Percentiles rank a stretch among this genome's conserved stretches.
Conservation (phyloP, 163 green algal genomes). For the Trebouxia gelatinosa region DNA sequence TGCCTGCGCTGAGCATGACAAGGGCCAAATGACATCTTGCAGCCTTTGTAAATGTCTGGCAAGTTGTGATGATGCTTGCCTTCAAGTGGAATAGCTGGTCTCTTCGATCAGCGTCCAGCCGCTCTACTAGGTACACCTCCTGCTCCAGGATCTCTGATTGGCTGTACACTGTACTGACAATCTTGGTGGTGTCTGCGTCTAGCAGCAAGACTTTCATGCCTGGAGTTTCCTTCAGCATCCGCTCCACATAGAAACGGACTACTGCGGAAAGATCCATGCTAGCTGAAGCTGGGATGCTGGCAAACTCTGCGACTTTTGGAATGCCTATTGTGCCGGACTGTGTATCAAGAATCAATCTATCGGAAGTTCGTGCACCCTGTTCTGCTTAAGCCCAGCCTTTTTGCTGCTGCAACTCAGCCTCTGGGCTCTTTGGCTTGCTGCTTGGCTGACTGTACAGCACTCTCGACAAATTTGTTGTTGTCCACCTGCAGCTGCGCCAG, state of each 20-base stretch:
- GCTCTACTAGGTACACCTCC: slow-evolving; percentile 91
- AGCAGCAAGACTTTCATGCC: slow-evolving; percentile 95
- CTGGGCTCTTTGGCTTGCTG: no score
- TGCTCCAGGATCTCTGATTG: slow-evolving; percentile 90
- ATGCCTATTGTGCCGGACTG: no score
- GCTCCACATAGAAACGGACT: slow-evolving; percentile 73
- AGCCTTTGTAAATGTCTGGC: no score
- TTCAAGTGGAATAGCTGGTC: slow-evolving; percentile 81
- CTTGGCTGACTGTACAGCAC: no score
- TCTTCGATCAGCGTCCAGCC: slow-evolving; percentile 61
- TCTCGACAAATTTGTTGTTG: no score
- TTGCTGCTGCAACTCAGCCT: no score
- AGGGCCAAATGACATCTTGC: no score
- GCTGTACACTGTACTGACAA: slow-evolving; percentile 71
- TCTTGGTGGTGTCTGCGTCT: slow-evolving; percentile 85
- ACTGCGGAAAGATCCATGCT: slow-evolving; percentile 70
- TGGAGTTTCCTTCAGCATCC: slow-evolving; percentile 63
- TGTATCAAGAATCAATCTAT: no score
- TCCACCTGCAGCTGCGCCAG: no score
- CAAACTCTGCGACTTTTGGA: no score
- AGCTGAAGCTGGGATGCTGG: background rate
- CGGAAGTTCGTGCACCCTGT: no score
- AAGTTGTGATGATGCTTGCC: slow-evolving; percentile 37
- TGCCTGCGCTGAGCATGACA: slow-evolving; percentile 56
- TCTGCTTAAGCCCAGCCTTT: no score